Base-by-base conservation (phyloP, 2,329 filamentous ascomycete genomes). In the Fusarium mundagurra region DNA sequence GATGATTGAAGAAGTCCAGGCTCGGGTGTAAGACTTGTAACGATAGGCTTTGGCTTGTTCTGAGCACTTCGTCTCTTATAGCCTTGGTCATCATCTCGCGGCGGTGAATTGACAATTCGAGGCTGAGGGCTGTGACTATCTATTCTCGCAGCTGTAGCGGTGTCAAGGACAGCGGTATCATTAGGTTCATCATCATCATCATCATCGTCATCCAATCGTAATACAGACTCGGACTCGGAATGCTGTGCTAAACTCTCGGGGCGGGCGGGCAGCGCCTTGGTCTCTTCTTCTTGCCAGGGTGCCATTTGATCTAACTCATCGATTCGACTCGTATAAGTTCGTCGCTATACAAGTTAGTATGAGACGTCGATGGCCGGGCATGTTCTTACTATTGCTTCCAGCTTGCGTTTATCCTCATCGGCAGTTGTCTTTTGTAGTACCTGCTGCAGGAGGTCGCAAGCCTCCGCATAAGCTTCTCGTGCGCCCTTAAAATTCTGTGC, bases 401-500 rank as follows among this genome's bases (percentile, higher is more conserved):
- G 87, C 82, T 98, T 98, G 75, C 91, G 92, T 82, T 92, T 92
- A 79, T 99, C 96, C 61, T 98, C 95, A 39, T 95, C 92, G 12
- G 92, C 94, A 17, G 92, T 92, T 66, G 94, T 98, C 77, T 94
- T 91, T 65, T 92, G 86, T 85, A 99, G 93, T 9, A 99, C 96
- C 78, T 97, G 92, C 76, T 96, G 92, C 62, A 99, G 85, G 67
- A 99, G 86, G 63, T 92, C 90, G 80, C 96, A 99, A 8, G 97
- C 96, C 83, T 99, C 96, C 17, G 90, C 88, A 81, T 99, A 99
- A 20, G 96, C 95, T 78, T 94, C 91, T 80, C 97, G 92, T 24
- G 96, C 96, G 45, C 94, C 95, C 81, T 96, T 94, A 72, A 96
- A 96, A 80, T 98, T 98, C 79, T 96, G 94, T 20, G 94, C 95